Base-by-base conservation (phyloP, 768 basidiomycete species). In the Lactarius quietus region DNA sequence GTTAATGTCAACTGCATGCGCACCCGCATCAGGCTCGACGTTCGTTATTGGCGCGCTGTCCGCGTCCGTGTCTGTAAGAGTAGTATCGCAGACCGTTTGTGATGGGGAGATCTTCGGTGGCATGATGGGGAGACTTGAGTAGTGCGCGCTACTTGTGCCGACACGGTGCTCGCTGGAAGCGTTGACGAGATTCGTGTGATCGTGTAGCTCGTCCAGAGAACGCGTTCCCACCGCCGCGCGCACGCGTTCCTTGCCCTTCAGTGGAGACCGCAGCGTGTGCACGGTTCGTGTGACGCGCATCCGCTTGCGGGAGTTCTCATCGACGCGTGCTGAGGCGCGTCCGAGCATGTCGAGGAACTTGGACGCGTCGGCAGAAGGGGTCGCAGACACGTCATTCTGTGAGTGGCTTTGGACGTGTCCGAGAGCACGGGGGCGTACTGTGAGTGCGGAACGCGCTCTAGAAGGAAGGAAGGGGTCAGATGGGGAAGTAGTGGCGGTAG, bases 271-370 rank as follows among this genome's bases (percentile, higher is more conserved):
- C 23, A 48, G 45, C 3, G 43, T 23, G 17, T 28, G 17, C 20
- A 45, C 18, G 56, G 39, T 17, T 18, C 63, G 8, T 45, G 56
- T 33, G 31, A 6, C 31, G 23, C 38, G 57, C 65, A 66, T 66
- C 15, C 65, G 65, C 56, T 58, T 61, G 12, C 65, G 65, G 6
- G 65, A 66, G 51, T 62, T 66, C 56, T 62, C 65, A 31, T 62
- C 65, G 26, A 66, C 60, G 23, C 61, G 56, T 18, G 61, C 65
- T 8, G 65, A 66, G 15, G 65, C 65, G 26, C 65, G 65, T 5
- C 65, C 65, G 26, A 66, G 56, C 61, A 66, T 66, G 18, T 57
- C 31, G 20, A 62, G 65, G 39, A 66, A 62, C 23, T 58, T 57
- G 31, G 61, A 53, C 6, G 61, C 39, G 7, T 66, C 65, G 10